Base-by-base conservation (phyloP, 2,329 filamentous ascomycete species). In the Pyricularia sp. region DNA sequence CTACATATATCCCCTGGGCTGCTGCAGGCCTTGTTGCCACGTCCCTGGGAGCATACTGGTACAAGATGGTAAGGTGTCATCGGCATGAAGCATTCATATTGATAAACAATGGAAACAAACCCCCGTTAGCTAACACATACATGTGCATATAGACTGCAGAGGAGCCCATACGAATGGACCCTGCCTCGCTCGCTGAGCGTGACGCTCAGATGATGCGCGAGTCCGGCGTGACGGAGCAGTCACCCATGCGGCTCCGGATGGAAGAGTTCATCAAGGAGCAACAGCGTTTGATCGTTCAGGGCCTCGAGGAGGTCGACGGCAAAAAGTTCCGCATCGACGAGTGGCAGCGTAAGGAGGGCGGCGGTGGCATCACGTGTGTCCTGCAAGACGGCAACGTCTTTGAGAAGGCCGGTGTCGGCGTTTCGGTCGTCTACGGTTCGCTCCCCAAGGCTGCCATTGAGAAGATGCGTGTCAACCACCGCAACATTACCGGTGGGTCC, bases 221-320 rank as follows among this genome's bases (percentile, higher is more conserved):
- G 78, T 86, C 88, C 69, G 88, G 88, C 72, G 85, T 98, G 66
- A 90, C 85, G 65, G 85, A 89, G 69, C 84, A 89, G 74, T 97
- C 94, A 17, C 94, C 95, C 1, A 98, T 99, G 94, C 93, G 95
- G 69, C 85, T 99, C 69, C 92, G 94, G 72, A 98, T 99, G 95
- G 95, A 99, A 81, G 88, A 92, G 75, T 92, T 98, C 78, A 96
- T 98, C 79, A 95, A 95, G 79, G 88, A 93, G 74, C 92, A 98
- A 75, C 95, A 99, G 77, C 87, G 92, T 74, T 87, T 90, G 71
- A 99, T 99, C 70, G 91, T 98, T 31, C 83, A 86, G 69, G 93
- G 90, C 69, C 86, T 99, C 26, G 91, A 96, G 78, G 86, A 88
- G 74, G 84, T 98, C 63, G 95, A 98, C 76, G 94, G 93, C 69